These are phyloP conservation scores for Rubus idaeus DNA, from an alignment of 306 rosid genomes.

Conservation along the genomic window DNA sequence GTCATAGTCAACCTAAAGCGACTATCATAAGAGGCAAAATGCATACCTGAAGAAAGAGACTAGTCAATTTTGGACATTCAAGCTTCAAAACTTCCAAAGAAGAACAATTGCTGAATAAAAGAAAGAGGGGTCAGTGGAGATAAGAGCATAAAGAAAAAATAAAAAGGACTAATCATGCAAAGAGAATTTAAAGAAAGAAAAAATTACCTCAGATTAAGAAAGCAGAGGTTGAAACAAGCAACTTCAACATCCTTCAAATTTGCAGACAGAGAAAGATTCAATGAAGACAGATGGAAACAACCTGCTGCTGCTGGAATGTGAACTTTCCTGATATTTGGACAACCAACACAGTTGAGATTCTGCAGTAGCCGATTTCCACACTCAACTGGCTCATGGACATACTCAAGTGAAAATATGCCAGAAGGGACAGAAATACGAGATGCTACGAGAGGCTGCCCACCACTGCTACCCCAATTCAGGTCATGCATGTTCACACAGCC, in stretches of 20 bases:
- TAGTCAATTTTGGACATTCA: conserved; percentile 78
- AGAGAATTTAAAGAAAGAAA: not conserved
- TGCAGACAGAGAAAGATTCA: conserved; percentile 81
- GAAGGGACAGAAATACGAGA: conserved; percentile 35
- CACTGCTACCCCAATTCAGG: conserved; percentile 75
- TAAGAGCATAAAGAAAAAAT: conserved; percentile 13
- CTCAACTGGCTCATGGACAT: conserved; percentile 42
- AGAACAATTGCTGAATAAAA: conserved; percentile 67
- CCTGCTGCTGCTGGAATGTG: conserved; percentile 79
- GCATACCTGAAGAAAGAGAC: conserved; percentile 87
- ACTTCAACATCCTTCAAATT: conserved; percentile 90
- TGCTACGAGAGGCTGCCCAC: conserved; percentile 35
- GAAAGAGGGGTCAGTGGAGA: not conserved
- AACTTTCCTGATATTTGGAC: conserved; percentile 87
- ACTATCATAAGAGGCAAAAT: not conserved
- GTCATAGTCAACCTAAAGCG: not conserved
- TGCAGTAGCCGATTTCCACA: conserved; percentile 72
- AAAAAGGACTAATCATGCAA: conserved; percentile 17
- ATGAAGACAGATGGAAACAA: conserved; percentile 57
- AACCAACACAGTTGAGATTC: conserved; percentile 92
- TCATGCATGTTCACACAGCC: conserved; percentile 98
- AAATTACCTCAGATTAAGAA: conserved; percentile 82
- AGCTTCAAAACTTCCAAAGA: conserved; percentile 85
- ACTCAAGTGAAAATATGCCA: conserved; percentile 35
- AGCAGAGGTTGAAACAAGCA: conserved; percentile 81